Base-by-base conservation (phyloP, 371 early-diverging fungal genomes). In the Batkoa obscura region DNA sequence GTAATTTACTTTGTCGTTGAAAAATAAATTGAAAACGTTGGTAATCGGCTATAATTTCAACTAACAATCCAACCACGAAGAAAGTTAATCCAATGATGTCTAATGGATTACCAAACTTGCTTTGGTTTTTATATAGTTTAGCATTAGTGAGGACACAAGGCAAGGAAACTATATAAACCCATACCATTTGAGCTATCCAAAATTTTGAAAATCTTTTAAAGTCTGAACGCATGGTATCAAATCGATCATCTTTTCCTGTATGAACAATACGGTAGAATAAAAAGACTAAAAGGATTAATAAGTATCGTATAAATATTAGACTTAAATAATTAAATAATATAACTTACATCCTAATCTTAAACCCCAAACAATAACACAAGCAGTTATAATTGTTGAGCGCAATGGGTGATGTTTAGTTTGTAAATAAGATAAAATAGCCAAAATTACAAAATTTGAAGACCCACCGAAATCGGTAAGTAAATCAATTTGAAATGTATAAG, bases 401-500 rank as follows among this genome's bases (percentile, higher is more conserved):
- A 38, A 33, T 41, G 42, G n/a, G 17, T 58, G 53, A 43, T 13
- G 15, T 51, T 60, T 4, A 36, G 8, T 31, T 13, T n/a, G n/a
- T n/a, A 30, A 13, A 38, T 57, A 39, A 12, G 58, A 38, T 33
- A 60, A 31, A n/a, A 60, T 43, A 17, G 53, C 52, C 3, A 60
- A 13, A 13, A 58, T 5, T 2, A 43, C 46, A 48, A 52, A 55
- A 39, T 60, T 60, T 10, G 53, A 34, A 4, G 47, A 51, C 17
- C 58, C 58, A 46, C 43, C 43, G 39, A 60, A 60, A 58, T 60
- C 61, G 0, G 58, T 60, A 2, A 60, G 49, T 47, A 36, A 52
- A 53, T 60, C 58, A 41, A 52, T 32, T 60, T 60, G 52, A 46
- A 57, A 52, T 2, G 23, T 30, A 34, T 53, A 60, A 31, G 61